phyloP scores from a whole-genome alignment of 2,329 filamentous ascomycete genomes.

The Dactylellina sp. region DNA sequence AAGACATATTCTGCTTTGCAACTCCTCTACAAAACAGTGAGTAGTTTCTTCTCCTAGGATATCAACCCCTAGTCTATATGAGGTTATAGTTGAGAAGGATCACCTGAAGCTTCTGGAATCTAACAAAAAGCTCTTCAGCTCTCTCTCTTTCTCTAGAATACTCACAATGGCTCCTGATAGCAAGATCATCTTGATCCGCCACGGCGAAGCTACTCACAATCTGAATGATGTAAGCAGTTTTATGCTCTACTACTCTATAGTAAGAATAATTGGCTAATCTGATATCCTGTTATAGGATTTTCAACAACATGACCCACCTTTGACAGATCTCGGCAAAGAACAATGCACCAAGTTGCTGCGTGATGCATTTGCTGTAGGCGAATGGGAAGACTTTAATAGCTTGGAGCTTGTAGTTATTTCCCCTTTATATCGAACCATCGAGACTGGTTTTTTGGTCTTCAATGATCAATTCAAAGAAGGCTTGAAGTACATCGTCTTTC shows the following conservation, averaged over 20 bases:
- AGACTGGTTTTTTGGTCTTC: constrained; percentile 42
- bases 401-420: constrained; percentile 42
- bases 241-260: neutral
- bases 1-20: neutral
- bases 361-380: constrained; percentile 42
- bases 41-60: neutral
- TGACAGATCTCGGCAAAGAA: constrained; percentile 41
- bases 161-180: constrained; percentile 44
- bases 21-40: neutral
- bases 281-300: constrained; percentile 32
- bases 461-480: constrained; percentile 28
- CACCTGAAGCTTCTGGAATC: neutral
- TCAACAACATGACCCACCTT: constrained; percentile 43
- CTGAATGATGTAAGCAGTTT: constrained; percentile 40
- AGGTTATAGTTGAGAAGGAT: too few species aligned
- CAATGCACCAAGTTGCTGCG: constrained; percentile 43
- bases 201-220: constrained; percentile 52
- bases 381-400: constrained; percentile 47
- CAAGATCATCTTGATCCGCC: constrained; percentile 51
- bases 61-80: neutral
- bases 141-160: neutral
- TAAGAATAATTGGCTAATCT: neutral
- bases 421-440: constrained; percentile 45
- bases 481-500: constrained; percentile 26
- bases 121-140: neutral